These are phyloP conservation scores for Fusarium nematophilum DNA, from an alignment of 2,329 filamentous ascomycete species.

Conservation along the genomic window DNA sequence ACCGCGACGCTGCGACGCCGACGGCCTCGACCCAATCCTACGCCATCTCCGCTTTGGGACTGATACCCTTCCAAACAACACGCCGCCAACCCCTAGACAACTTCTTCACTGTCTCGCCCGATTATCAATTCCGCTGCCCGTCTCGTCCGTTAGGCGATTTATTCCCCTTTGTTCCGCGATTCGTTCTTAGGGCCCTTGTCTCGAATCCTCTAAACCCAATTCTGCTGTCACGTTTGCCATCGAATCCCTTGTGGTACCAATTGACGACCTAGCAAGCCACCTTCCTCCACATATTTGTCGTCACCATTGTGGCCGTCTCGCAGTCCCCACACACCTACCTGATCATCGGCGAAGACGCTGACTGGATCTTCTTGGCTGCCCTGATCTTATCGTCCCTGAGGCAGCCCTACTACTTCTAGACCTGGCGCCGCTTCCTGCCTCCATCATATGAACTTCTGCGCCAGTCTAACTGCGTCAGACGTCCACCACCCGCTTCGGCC, in stretches of 20 bases:
- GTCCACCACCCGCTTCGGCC: constrained; percentile 31
- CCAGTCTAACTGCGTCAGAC: constrained; percentile 34
- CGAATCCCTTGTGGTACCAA: constrained; percentile 11
- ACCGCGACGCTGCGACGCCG: constrained; percentile 25
- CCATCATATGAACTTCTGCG: constrained; percentile 37
- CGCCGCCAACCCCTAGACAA: constrained; percentile 24
- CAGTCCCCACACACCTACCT: constrained; percentile 8
- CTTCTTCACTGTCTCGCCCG: constrained; percentile 15
- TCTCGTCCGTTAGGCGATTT: constrained; percentile 17
- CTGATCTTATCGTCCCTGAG: constrained; percentile 28
- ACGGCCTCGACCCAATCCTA: constrained; percentile 28
- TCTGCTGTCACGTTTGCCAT: constrained; percentile 4
- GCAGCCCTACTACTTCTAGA: constrained; percentile 42
- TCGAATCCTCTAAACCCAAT: constrained; percentile 22
- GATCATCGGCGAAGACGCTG: constrained; percentile 11
- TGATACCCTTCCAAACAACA: constrained; percentile 30
- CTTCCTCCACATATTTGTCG: constrained; percentile 23
- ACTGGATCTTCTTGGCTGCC: constrained; percentile 21
- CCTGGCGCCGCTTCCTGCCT: constrained; percentile 37
- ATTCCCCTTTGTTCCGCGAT: constrained; percentile 20
- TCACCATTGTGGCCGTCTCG: constrained; percentile 17
- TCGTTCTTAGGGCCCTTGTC: constrained; percentile 19
- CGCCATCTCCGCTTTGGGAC: constrained; percentile 40
- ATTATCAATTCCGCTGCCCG: constrained; percentile 30
- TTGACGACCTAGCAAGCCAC: constrained; percentile 35